Base-by-base conservation (phyloP, 73 alveolate genomes). In the Paramecium tetraurelia region DNA sequence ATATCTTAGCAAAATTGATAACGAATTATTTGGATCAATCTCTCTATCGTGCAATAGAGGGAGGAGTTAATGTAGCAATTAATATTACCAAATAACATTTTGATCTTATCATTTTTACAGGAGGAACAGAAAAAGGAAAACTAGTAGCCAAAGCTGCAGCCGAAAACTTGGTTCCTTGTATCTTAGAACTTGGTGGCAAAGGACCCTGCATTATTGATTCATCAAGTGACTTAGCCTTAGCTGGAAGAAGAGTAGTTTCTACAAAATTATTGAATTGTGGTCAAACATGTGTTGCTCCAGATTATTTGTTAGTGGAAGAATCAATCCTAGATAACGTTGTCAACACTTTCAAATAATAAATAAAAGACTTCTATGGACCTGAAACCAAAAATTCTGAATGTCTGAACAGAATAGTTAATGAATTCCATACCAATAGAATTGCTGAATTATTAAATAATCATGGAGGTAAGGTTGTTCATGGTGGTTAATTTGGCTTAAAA, bases 151-250 rank as follows among this genome's bases (percentile, higher is more conserved):
- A 94, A 31, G 99, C 99, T 1, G 99, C 99, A 31, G 99, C 98
- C 36, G 96, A 96, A 59, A 94, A 96, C 84, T 94, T 98, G 27
- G 94, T 96, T 53, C 99, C 99, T 1, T 96, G 99, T 71, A 96
- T 97, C 46, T 89, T 98, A 27, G 99, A 98, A 94, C 94, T 98
- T 22, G 99, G 99, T 50, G 99, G 99, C 7, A 98, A 98, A 92
- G 92, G 98, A 76, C 99, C 99, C n/a, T 96, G 96, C 44, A 93
- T 98, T 76, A 96, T 98, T 9, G 99, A 98, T 77, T 93, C 86
- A 48, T 72, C 94, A 72, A 99, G 99, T 4, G 95, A 96, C 80
- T 33, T 98, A 21, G 96, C 92, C 89, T 72, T 92, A 29, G 97
- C 97, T 53, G 99, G 98, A 9, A 95, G 93, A 97, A 98, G 94